Evolutionary conservation across 148 eudicot species (phyloP).

Genomic region (Hydrangea macrophylla): DNA sequence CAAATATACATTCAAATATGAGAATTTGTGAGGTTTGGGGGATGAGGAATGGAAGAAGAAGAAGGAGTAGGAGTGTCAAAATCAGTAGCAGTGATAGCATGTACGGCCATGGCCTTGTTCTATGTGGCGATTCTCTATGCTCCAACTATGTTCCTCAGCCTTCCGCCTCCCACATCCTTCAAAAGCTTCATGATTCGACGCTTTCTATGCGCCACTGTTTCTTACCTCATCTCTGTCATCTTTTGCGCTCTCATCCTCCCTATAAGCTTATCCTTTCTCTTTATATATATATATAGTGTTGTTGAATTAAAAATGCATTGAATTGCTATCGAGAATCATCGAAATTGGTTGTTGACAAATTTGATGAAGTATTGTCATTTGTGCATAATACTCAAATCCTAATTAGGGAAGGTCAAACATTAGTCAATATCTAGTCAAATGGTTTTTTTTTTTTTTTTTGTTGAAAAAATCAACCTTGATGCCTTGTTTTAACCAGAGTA

Average conservation of each 20-base stretch:
- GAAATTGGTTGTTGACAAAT: neutral
- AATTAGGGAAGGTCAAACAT: neutral
- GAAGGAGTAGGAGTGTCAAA: slow-evolving; percentile 27
- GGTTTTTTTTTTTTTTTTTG: too few species aligned
- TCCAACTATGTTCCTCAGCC: slow-evolving; percentile 73
- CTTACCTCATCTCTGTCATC: slow-evolving; percentile 55
- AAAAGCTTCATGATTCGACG: slow-evolving; percentile 67
- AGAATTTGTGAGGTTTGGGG: slow-evolving; percentile 3
- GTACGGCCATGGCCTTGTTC: slow-evolving; percentile 58
- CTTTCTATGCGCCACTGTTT: slow-evolving; percentile 64
- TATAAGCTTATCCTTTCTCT: slow-evolving; percentile 22
- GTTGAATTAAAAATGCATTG: too few species aligned
- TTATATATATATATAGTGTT: neutral
- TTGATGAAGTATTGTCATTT: neutral
- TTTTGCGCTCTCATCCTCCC: slow-evolving; percentile 56
- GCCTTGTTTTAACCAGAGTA: too few species aligned
- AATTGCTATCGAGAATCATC: too few species aligned
- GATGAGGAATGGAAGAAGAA: slow-evolving; percentile 8
- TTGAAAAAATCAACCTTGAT: too few species aligned
- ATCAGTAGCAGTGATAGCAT: slow-evolving; percentile 49
- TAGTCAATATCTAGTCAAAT: neutral
- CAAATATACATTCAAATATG: slow-evolving; percentile 11
- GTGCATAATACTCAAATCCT: neutral
- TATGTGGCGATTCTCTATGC: slow-evolving; percentile 75
- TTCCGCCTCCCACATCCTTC: slow-evolving; percentile 61